Evolutionary conservation across 2,329 filamentous ascomycete genomes (phyloP), one percentile per base, ranked within the genome.

Genomic region (Periconia digitata): DNA sequence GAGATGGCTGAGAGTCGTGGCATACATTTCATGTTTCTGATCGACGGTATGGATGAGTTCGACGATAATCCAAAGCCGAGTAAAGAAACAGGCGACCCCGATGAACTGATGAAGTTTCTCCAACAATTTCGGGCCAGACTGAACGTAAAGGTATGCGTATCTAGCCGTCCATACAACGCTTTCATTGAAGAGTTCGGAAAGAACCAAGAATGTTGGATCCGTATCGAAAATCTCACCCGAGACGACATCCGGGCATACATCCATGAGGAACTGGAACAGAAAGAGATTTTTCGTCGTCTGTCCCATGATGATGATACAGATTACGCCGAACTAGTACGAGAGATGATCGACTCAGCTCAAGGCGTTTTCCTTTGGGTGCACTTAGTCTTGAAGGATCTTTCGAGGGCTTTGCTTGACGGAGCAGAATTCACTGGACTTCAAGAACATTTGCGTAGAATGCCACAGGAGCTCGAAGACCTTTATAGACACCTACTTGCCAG

Each of bases 31-130:
- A 39, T 50, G 23, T 43, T 56, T 17, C 32, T 55, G 17, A 47
- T 55, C 12, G 52, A 53, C 34, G 52, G 43, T 1, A 20, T 57
- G 3, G 51, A 57, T 37, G 54, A 57, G 29, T 47, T 44, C 17
- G 45, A 49, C 8, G 46, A 46, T 1, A 18, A 24, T 2, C 34
- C 35, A 21, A 37, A 46, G 17, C 8, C 20, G 8, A 18, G 18
- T 7, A 7, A 35, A 4, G 23, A 40, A 1, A 3, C n/a, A 21
- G 13, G 13, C 6, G 12, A 40, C 34, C 24, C 46, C 32, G 13
- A 36, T 12, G 47, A 50, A 8, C 38, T 50, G 3, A 23, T 50
- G 3, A 23, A 45, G 2, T 35, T 47, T 15, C 35, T 53, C 5
- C 8, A 21, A 5, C 29, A 22, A 3, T 46, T 51, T 15, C 13